phyloP scores from a whole-genome alignment of 2,329 filamentous ascomycete species.

The Myriosclerotinia duriaeana region DNA sequence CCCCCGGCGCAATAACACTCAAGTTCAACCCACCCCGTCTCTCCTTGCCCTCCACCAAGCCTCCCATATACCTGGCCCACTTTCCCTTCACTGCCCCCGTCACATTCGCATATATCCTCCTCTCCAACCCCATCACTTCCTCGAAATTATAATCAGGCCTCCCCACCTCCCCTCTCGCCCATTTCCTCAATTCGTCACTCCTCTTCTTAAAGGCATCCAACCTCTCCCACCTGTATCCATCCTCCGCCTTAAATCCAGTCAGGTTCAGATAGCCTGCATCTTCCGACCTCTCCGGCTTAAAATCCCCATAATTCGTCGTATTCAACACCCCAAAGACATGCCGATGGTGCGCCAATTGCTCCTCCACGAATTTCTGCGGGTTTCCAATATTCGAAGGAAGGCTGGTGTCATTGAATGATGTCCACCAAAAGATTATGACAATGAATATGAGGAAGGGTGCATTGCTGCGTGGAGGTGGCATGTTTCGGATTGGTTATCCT shows the following conservation, averaged over 20 bases:
- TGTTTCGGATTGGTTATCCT: conserved; percentile 21
- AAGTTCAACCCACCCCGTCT: conserved; percentile 56
- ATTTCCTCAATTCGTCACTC: conserved; percentile 60
- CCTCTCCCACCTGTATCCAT: conserved; percentile 77
- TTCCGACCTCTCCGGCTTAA: conserved; percentile 46
- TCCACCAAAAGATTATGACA: conserved; percentile 39
- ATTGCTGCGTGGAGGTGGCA: conserved; percentile 37
- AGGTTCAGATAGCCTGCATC: conserved; percentile 60
- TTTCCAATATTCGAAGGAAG: conserved; percentile 44
- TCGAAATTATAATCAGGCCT: background rate
- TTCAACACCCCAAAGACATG: conserved; percentile 55
- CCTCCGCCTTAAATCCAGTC: conserved; percentile 71
- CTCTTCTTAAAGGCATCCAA: conserved; percentile 64
- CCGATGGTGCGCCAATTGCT: conserved; percentile 53
- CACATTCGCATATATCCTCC: conserved; percentile 40
- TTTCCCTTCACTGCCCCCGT: conserved; percentile 40
- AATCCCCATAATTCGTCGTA: conserved; percentile 59
- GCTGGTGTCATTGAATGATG: conserved; percentile 36
- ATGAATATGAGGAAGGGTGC: conserved; percentile 37
- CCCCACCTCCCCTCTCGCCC: conserved; percentile 46
- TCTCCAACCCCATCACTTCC: conserved; percentile 26
- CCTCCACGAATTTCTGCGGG: conserved; percentile 46
- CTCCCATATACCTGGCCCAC: conserved; percentile 37
- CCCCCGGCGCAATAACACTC: conserved; percentile 60
- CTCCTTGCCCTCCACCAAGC: conserved; percentile 30